A percentile compares a stretch with the other conserved stretches of the same genome.
phyloP scores from a whole-genome alignment of 179 eudicot genomes.

The Monotropa hypopitys region DNA sequence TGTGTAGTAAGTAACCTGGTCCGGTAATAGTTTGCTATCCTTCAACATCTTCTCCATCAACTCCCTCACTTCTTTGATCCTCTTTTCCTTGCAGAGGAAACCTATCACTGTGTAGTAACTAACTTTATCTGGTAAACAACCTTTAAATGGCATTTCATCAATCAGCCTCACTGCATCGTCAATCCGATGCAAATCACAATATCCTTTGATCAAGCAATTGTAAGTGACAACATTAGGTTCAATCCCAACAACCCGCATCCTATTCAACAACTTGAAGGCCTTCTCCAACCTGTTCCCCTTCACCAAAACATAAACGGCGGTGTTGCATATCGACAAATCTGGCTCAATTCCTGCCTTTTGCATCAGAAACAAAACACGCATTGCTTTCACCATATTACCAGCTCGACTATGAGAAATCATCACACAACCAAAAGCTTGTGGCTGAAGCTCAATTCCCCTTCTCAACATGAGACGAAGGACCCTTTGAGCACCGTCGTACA shows the following conservation, averaged over 20 bases:
- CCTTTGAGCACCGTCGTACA: constrained; percentile 70
- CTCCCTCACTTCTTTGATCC: constrained; percentile 36
- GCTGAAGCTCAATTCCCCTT: constrained; percentile 31
- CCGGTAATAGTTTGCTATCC: constrained; percentile 36
- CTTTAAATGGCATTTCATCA: constrained; percentile 45
- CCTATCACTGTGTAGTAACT: constrained; percentile 73
- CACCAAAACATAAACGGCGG: constrained; percentile 53
- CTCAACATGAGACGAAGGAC: constrained; percentile 54
- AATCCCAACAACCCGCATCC: constrained; percentile 58
- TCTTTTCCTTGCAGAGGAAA: constrained; percentile 51
- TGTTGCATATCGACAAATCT: constrained; percentile 51
- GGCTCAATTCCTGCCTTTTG: constrained; percentile 56
- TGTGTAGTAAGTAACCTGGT: constrained; percentile 70
- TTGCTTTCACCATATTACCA: constrained; percentile 48
- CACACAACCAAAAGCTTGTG: constrained; percentile 56
- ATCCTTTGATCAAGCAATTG: constrained; percentile 75
- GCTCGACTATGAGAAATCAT: constrained; percentile 80
- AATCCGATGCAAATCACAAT: constrained; percentile 40
- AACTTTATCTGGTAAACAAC: constrained; percentile 70
- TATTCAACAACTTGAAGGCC: constrained; percentile 49
- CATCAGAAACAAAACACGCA: constrained; percentile 49
- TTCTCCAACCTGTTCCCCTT: constrained; percentile 47
- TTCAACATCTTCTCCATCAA: constrained; percentile 52
- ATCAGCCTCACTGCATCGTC: constrained; percentile 54
- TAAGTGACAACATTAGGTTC: constrained; percentile 54